A percentile compares a stretch with the other conserved stretches of the same genome.
These are phyloP conservation scores for Podospora appendiculata DNA, from an alignment of 495 filamentous ascomycete species.

Conservation along the genomic window DNA sequence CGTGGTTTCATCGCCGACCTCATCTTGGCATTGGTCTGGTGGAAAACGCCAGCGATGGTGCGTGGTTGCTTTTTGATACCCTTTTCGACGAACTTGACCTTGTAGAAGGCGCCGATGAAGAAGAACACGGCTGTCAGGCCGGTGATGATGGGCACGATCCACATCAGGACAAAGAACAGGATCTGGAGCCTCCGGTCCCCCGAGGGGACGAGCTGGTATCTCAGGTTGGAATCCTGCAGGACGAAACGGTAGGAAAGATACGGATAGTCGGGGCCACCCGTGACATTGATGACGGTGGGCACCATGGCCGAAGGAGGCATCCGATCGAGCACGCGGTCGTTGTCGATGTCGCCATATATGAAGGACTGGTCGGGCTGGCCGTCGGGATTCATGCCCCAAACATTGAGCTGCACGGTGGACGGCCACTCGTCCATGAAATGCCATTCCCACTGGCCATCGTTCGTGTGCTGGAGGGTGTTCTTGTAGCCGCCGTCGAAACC, in stretches of 20 bases:
- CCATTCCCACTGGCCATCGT: slow-evolving; percentile 49
- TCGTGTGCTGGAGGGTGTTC: slow-evolving; percentile 43
- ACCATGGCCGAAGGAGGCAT: slow-evolving; percentile 49
- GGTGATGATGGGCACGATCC: slow-evolving; percentile 37
- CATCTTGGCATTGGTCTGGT: slow-evolving; percentile 43
- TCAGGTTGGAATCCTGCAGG: slow-evolving; percentile 40
- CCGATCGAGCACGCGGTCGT: slow-evolving; percentile 50
- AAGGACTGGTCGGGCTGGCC: slow-evolving; percentile 51
- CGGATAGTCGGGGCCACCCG: slow-evolving; percentile 43
- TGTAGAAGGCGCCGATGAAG: slow-evolving; percentile 56
- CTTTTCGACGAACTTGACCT: slow-evolving; percentile 47
- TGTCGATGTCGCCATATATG: slow-evolving; percentile 53
- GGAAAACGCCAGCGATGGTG: slow-evolving; percentile 15
- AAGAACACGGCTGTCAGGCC: slow-evolving; percentile 42
- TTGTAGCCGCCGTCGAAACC: slow-evolving; percentile 53
- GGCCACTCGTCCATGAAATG: slow-evolving; percentile 56
- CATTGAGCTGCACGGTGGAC: slow-evolving; percentile 50
- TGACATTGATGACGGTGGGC: slow-evolving; percentile 48
- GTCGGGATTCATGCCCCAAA: slow-evolving; percentile 58
- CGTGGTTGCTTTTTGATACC: slow-evolving; percentile 1
- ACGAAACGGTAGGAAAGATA: slow-evolving; percentile 48
- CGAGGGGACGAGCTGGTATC: slow-evolving; percentile 25
- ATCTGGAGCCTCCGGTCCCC: neutral
- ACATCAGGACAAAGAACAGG: slow-evolving; percentile 25
- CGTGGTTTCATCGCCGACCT: slow-evolving; percentile 5